Conservation (phyloP, 352 stramenopile species). For the Plasmopara muralis region DNA sequence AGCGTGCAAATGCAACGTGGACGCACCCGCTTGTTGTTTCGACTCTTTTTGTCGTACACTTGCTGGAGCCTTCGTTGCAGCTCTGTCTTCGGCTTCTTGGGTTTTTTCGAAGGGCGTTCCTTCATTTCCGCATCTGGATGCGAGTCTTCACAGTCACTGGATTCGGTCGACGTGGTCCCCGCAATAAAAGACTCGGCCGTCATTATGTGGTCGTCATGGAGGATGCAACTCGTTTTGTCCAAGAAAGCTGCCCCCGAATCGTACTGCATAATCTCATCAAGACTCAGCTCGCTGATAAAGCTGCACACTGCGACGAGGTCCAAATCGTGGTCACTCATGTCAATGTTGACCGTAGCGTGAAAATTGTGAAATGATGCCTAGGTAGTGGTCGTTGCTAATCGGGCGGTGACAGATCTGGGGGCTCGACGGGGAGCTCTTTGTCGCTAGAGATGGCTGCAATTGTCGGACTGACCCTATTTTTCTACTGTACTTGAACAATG, state of each 20-base stretch:
- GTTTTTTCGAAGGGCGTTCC: constrained; percentile 1
- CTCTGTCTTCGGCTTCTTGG: constrained; percentile 11
- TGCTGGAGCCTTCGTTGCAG: constrained; percentile 11
- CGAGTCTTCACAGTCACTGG: constrained; percentile 13
- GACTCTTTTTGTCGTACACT: constrained; percentile 21
- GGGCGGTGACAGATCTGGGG: constrained; percentile 7
- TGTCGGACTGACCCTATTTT: no score
- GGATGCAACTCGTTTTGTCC: constrained; percentile 3
- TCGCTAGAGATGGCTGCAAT: no score
- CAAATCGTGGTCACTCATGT: constrained; percentile 15
- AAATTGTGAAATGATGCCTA: constrained; percentile 14
- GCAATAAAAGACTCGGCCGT: constrained; percentile 5
- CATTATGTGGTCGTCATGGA: background rate
- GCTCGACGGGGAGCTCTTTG: constrained; percentile 1
- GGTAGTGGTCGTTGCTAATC: no score
- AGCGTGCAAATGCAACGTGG: background rate
- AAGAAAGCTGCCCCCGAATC: background rate
- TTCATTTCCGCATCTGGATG: background rate
- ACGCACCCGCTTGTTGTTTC: constrained; percentile 17
- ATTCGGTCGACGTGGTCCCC: constrained; percentile 15
- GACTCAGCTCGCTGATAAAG: constrained; percentile 23
- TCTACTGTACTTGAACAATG: no score
- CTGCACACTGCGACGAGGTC: constrained; percentile 21
- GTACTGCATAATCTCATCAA: constrained; percentile 25
- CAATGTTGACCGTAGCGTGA: background rate